phyloP scores from a whole-genome alignment of 148 eudicot species.

The Vaccinium vitisidaea region DNA sequence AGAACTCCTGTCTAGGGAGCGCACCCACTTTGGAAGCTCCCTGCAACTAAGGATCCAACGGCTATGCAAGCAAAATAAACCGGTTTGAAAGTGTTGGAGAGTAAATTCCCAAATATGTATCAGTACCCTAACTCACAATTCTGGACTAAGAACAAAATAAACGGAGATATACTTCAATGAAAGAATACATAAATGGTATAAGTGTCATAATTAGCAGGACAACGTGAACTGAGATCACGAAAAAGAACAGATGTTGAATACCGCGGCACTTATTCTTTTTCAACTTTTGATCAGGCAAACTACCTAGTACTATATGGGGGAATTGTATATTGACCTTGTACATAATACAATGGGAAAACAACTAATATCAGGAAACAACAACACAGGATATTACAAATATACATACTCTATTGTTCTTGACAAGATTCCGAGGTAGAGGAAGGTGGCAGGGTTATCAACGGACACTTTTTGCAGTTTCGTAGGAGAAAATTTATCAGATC shows the following conservation, averaged over 20 bases:
- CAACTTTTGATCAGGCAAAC: neutral
- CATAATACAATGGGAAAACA: neutral
- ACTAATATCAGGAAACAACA: neutral
- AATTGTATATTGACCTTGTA: neutral
- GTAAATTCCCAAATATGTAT: neutral
- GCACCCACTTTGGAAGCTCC: no score
- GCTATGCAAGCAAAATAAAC: neutral
- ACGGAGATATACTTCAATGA: neutral
- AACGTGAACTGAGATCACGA: neutral
- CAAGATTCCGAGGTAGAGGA: neutral
- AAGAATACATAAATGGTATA: neutral
- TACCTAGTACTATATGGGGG: neutral
- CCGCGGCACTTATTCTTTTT: neutral
- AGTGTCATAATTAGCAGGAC: neutral
- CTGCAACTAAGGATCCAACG: neutral
- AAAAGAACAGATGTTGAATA: neutral
- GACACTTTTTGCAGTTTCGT: neutral
- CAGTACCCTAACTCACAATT: neutral
- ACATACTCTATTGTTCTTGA: neutral
- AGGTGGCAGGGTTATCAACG: neutral
- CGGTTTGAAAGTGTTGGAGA: neutral
- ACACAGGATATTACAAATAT: constrained; percentile 6
- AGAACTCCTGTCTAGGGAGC: no score
- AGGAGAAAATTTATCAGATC: constrained; percentile 21
- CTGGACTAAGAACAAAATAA: neutral